These are phyloP conservation scores for Orbilia javanica DNA, from an alignment of 2,329 filamentous ascomycete genomes.

Conservation along the genomic window DNA sequence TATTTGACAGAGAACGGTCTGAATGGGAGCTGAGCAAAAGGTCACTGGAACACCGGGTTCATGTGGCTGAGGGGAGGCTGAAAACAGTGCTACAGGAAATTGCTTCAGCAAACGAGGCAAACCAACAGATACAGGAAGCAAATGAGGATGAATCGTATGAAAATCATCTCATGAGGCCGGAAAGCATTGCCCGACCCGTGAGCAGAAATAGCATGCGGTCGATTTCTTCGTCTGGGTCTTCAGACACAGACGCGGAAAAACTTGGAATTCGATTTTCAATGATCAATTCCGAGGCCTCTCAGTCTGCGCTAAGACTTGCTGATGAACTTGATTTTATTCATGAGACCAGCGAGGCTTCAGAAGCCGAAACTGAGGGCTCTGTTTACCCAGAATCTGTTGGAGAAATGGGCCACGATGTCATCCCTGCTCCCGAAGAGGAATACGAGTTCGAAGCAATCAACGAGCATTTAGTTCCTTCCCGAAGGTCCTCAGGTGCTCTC, in stretches of 20 bases:
- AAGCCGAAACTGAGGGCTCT: conserved; percentile 54
- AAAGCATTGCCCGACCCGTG: conserved; percentile 60
- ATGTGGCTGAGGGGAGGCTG: conserved; percentile 88
- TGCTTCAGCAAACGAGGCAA: conserved; percentile 67
- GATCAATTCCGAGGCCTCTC: conserved; percentile 71
- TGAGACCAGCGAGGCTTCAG: conserved; percentile 66
- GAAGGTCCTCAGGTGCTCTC: conserved; percentile 47
- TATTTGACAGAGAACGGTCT: conserved; percentile 87
- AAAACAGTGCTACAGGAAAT: conserved; percentile 89
- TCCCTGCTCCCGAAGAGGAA: conserved; percentile 31
- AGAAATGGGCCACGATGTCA: conserved; percentile 39
- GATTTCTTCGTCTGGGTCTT: conserved; percentile 52
- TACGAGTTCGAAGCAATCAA: conserved; percentile 47
- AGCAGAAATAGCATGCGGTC: conserved; percentile 56
- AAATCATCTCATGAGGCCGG: conserved; percentile 44
- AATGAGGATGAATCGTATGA: conserved; percentile 62
- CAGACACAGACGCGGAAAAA: conserved; percentile 69
- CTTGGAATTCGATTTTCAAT: conserved; percentile 78
- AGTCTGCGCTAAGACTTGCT: conserved; percentile 80
- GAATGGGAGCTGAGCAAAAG: conserved; percentile 86
- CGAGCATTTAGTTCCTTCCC: conserved; percentile 42
- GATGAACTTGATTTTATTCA: conserved; percentile 91
- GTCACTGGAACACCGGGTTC: conserved; percentile 83
- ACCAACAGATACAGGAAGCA: conserved; percentile 59
- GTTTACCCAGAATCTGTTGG: conserved; percentile 51